phyloP scores from a whole-genome alignment of 345 rosid species.

The Stellera chamaejasme region DNA sequence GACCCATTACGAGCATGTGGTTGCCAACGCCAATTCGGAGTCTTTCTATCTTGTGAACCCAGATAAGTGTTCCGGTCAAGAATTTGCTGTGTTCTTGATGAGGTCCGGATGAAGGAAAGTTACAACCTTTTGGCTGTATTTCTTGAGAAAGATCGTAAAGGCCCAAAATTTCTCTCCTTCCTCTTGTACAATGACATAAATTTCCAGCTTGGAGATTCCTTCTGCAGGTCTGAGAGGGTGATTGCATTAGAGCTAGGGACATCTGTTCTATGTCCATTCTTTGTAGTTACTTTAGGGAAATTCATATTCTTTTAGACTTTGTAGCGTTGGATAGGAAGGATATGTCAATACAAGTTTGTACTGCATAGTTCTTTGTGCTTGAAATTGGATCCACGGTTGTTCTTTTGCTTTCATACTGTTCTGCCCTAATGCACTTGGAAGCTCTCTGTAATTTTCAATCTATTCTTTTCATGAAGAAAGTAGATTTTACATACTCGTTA shows the following conservation, averaged over 20 bases:
- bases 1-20: constrained; percentile 76
- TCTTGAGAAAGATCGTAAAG: background rate
- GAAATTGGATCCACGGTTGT: too few species aligned
- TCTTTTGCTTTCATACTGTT: too few species aligned
- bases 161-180: constrained; percentile 4
- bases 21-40: constrained; percentile 67
- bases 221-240: background rate
- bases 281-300: background rate
- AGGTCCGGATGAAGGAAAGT: constrained; percentile 6
- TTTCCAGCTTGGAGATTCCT: background rate
- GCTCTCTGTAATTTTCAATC: too few species aligned
- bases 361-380: too few species aligned
- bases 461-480: too few species aligned
- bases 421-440: too few species aligned
- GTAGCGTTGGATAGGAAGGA: too few species aligned
- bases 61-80: constrained; percentile 65
- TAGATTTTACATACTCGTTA: too few species aligned
- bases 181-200: background rate
- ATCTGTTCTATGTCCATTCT: too few species aligned
- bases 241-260: too few species aligned
- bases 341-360: too few species aligned
- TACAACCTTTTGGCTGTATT: background rate
- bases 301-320: too few species aligned
- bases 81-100: constrained; percentile 71
- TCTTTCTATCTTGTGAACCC: constrained; percentile 79